These are phyloP conservation scores for Mycosphaerella sp. DNA, from an alignment of 2,329 filamentous ascomycete species.

Conservation along the genomic window DNA sequence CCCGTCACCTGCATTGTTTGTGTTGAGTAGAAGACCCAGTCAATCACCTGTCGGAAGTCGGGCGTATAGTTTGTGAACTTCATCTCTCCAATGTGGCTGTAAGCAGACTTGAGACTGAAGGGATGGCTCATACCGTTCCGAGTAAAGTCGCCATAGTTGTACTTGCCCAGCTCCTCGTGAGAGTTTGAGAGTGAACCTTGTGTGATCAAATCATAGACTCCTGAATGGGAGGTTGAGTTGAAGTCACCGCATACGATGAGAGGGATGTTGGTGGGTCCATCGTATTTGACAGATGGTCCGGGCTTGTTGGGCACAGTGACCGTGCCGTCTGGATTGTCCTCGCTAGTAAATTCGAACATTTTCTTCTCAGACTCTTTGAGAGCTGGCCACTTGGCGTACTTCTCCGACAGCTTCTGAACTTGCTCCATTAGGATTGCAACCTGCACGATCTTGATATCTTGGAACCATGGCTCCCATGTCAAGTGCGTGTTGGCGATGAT, in stretches of 20 bases:
- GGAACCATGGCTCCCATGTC: conserved; percentile 85
- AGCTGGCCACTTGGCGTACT: conserved; percentile 71
- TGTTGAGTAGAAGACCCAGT: conserved; percentile 97
- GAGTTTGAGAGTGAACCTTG: conserved; percentile 70
- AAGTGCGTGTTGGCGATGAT: conserved; percentile 93
- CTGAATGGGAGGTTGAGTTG: conserved; percentile 82
- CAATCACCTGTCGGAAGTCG: conserved; percentile 83
- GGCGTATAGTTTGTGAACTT: conserved; percentile 97
- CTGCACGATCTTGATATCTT: conserved; percentile 95
- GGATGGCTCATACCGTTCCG: conserved; percentile 88
- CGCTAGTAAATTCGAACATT: conserved; percentile 44
- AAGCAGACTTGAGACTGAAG: conserved; percentile 88
- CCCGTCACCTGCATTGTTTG: conserved; percentile 80
- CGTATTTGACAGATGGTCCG: conserved; percentile 79
- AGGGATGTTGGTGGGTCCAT: conserved; percentile 79
- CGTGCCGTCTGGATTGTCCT: conserved; percentile 45
- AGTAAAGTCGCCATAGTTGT: conserved; percentile 90
- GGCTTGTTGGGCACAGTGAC: conserved; percentile 47
- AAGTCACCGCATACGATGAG: conserved; percentile 91
- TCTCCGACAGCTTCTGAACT: conserved; percentile 76
- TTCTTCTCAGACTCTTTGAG: conserved; percentile 65
- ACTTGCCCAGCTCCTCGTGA: conserved; percentile 71
- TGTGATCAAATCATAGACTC: conserved; percentile 84
- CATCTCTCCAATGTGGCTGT: conserved; percentile 76
- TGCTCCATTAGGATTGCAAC: conserved; percentile 93